Base-by-base conservation (phyloP, 2,329 filamentous ascomycete species). In the Scleromitrula shiraiana region DNA sequence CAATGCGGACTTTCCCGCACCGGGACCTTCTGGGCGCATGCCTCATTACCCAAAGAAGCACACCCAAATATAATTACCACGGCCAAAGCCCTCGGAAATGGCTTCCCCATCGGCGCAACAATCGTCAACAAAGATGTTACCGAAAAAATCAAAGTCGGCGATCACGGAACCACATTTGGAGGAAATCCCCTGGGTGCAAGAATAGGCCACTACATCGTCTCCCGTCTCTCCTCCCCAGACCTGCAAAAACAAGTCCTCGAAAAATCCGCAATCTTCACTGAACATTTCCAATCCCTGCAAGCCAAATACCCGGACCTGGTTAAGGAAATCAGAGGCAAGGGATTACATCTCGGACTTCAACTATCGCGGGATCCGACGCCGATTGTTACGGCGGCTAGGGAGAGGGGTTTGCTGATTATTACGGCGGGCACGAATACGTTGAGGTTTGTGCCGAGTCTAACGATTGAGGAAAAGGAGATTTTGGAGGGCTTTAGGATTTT, bases 61-160 rank as follows among this genome's bases (percentile, higher is more conserved):
- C 93, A 98, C 64, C 93, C 93, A 6, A 93, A 98, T 61, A 83
- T 98, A 56, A 70, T 98, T 54, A 96, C 91, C 12, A 91, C 87
- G 0, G 93, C 93, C 49, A 98, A 98, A 72, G 93, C 93, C 1
- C 80, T 98, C 2, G 93, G 93, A 14, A 98, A 98, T 62, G 93
- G 93, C 5, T 91, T 96, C 67, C 93, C 93, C 40, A 90, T 98
- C 56, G 93, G 88, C 42, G 93, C 93, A 6, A 87, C 85, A 4
- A 77, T 79, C 44, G 74, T 77, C 29, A 76, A 71, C 55, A 62
- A 62, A 47, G 70, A 74, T 20, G 86, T 94, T 1, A 82, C 80
- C 23, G 76, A 82, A 44, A 81, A 82, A 60, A 77, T 79, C 58
- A 70, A 72, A 57, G 65, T 76, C 26, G 83, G 83, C 15, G 83